These are phyloP conservation scores for Auricularia sp. DNA, from an alignment of 768 basidiomycete species.

Conservation along the genomic window DNA sequence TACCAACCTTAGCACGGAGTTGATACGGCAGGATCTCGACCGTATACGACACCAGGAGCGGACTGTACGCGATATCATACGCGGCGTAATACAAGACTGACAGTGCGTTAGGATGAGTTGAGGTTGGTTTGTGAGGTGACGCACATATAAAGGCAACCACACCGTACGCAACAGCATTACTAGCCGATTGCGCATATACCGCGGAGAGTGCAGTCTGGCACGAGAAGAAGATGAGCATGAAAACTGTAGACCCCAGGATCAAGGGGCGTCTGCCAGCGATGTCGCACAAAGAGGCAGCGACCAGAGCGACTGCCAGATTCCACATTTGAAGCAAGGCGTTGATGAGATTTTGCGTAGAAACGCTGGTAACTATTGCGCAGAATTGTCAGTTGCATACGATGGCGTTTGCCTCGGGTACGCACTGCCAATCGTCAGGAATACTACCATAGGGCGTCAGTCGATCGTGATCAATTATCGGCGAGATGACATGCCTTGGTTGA, in stretches of 20 bases:
- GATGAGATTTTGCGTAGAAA: constrained; percentile 53
- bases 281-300: constrained; percentile 53
- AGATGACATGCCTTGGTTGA: no score
- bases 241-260: constrained; percentile 30
- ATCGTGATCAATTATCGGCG: no score
- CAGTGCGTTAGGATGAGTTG: constrained; percentile 51
- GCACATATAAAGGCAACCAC: no score
- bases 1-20: constrained; percentile 62
- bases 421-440: no score
- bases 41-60: constrained; percentile 79
- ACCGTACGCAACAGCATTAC: constrained; percentile 1
- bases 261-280: constrained; percentile 58
- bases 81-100: constrained; percentile 75
- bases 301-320: constrained; percentile 57
- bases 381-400: no score
- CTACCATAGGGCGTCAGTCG: no score
- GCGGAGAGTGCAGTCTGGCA: constrained; percentile 54
- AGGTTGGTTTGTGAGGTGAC: no score
- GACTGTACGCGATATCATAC: constrained; percentile 78
- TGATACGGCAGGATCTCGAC: constrained; percentile 80
- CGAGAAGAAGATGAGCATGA: constrained; percentile 20
- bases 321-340: constrained; percentile 80
- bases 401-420: no score
- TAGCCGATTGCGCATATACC: constrained; percentile 42
- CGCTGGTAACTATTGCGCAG: constrained; percentile 14